Base-by-base conservation (phyloP, 805 yeast genomes). In the Candida verbasci region DNA sequence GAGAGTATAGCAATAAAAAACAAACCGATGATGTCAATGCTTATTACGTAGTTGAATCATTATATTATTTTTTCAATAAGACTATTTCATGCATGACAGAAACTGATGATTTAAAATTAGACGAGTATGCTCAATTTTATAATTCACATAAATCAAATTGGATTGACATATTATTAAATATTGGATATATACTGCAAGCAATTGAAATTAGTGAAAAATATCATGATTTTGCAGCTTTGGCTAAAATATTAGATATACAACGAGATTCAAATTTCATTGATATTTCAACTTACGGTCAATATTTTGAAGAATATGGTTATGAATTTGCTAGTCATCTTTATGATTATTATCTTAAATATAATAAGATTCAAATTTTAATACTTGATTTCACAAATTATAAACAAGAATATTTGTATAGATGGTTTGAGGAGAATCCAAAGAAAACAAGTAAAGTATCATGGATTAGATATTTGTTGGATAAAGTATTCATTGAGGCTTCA, bases 281-380 rank as follows among this genome's bases (percentile, higher is more conserved):
- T 31, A 39, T 40, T 20, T 39, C 49, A 32, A 54, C 48, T 33
- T 76, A 78, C 44, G 66, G 62, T 15, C 57, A 61, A 23, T 83
- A 74, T 52, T 78, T 86, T 50, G 70, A 71, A 11, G 68, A 67
- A 34, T 85, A 74, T 56, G 86, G 82, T 1, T 82, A 80, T 48
- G 66, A 58, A 3, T 88, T 88, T 66, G 94, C 94, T 0, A 50
- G 66, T 4, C 70, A 73, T 1, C 63, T 86, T 20, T 88, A 79
- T 54, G 65, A 66, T 15, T 74, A 74, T 53, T 82, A 78, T 46
- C 65, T 82, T 15, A 58, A 66, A 28, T 53, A 70, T 6, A 76
- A 75, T 23, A 73, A 79, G 42, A 59, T 76, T 21, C 70, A 73
- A 40, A 56, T 71, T 2, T 52, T 87, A 20, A 64, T 88, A 33